These are phyloP conservation scores for Phytophthora meadii DNA, from an alignment of 352 stramenopile genomes.

Conservation along the genomic window DNA sequence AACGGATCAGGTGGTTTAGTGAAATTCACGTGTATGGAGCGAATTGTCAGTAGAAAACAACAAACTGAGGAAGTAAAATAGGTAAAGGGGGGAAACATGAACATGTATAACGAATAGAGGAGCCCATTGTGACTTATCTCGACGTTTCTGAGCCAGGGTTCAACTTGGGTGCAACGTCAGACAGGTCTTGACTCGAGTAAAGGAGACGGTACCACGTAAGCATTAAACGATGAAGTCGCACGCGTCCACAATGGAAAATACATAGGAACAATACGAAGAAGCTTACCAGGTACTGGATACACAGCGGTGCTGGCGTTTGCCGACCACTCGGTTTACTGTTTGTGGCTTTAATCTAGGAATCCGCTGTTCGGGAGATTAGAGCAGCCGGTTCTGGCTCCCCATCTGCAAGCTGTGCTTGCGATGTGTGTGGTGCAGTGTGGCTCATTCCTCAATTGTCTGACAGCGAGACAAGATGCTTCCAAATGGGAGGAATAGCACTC, in stretches of 20 bases:
- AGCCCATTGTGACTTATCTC: neutral
- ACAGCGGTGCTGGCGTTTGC: neutral
- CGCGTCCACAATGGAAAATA: slow-evolving; percentile 1
- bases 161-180: neutral
- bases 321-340: slow-evolving; percentile 8
- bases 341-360: slow-evolving; percentile 1
- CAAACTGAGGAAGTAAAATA: slow-evolving; percentile 11
- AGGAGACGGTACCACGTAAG: neutral
- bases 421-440: neutral
- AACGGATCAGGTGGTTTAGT: slow-evolving; percentile 6
- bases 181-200: neutral
- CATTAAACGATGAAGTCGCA: neutral
- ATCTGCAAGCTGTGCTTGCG: slow-evolving; percentile 1
- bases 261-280: neutral
- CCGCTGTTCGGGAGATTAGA: neutral
- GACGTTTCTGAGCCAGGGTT: slow-evolving; percentile 6
- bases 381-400: slow-evolving; percentile 5
- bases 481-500: slow-evolving; percentile 1
- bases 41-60: slow-evolving; percentile 18
- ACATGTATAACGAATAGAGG: neutral
- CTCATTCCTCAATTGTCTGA: slow-evolving; percentile 9
- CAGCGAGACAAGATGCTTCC: slow-evolving; percentile 9
- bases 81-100: no score
- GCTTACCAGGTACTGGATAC: no score
- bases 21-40: slow-evolving; percentile 25